These are phyloP conservation scores for Nemania diffusa DNA, from an alignment of 2,329 filamentous ascomycete species.

Conservation along the genomic window DNA sequence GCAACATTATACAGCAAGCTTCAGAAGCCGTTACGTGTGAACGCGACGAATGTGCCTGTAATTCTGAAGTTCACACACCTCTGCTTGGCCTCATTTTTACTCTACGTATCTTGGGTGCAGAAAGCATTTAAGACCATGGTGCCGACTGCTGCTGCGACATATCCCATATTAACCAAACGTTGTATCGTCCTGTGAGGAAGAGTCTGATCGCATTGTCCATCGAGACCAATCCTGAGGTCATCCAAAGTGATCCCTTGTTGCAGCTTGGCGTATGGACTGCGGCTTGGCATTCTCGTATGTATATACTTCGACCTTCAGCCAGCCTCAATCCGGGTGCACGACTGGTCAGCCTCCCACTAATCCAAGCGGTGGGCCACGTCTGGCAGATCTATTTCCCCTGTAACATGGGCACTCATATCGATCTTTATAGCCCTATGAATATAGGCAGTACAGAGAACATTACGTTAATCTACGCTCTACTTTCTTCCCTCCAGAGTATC, in stretches of 20 bases:
- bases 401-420: constrained; percentile 4
- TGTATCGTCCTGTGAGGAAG: background rate
- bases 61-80: constrained; percentile 14
- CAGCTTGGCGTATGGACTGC: constrained; percentile 7
- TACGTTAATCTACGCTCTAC: constrained; percentile 9
- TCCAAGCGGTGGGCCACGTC: constrained; percentile 1
- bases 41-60: constrained; percentile 6
- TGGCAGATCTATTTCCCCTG: constrained; percentile 17
- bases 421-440: constrained; percentile 10
- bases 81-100: constrained; percentile 4
- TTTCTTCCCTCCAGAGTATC: constrained; percentile 4
- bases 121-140: background rate
- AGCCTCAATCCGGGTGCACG: background rate
- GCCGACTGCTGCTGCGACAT: background rate
- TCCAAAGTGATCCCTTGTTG: background rate
- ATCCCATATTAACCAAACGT: constrained; percentile 7
- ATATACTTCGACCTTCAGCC: background rate
- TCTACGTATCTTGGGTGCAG: background rate
- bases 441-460: constrained; percentile 4
- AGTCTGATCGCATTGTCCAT: constrained; percentile 7
- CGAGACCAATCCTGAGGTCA: constrained; percentile 1
- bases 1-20: constrained; percentile 2
- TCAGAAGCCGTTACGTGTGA: constrained; percentile 3
- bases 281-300: constrained; percentile 3
- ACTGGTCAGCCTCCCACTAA: constrained; percentile 2